Base-by-base conservation (phyloP, 2,329 filamentous ascomycete species). In the Aspergillus ustus region DNA sequence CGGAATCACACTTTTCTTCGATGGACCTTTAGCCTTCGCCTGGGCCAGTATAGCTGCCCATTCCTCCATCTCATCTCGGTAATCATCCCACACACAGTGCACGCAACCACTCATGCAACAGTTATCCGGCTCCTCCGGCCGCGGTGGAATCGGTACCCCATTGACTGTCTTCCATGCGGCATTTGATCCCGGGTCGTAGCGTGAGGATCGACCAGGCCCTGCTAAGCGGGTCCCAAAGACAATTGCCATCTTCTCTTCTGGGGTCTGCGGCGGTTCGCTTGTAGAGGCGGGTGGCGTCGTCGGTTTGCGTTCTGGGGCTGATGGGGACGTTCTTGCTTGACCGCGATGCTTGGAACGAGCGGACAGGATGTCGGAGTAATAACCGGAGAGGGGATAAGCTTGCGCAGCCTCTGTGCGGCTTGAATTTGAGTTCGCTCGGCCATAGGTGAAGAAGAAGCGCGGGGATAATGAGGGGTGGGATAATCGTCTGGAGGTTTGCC, bases 41-140 rank as follows among this genome's bases (percentile, higher is more conserved):
- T 89, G 84, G 4, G 82, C 80, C 40, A 84, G 86, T 61, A 87
- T 85, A 15, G 82, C 80, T 4, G 89, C 90, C 92, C 93, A 98
- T 61, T 91, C 91, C 76, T 98, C 93, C 78, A 98, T 84, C 56
- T 98, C 95, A 67, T 99, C 94, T 8, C 93, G 85, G 77, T 89
- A 98, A 57, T 87, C 83, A 70, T 97, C 93, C 93, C 93, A 98
- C 2, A 98, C 95, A 76, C 95, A 99, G 76, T 98, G 93, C 52
- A 97, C 94, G 75, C 95, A 99, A 3, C 95, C 95, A 72, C 91
- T 95, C 95, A 99, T 99, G 79, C 95, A 99, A 84, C 95, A 99
- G 74, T 99, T 97, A 72, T 98, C 95, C 3, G 95, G 95, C 78
- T 99, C 94, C 52, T 87, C 84, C 1, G 95, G 95, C 52, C 86